Evolutionary conservation across 1,284 basidiomycete genomes (phyloP).

Genomic region (Afroboletus lepidellus): DNA sequence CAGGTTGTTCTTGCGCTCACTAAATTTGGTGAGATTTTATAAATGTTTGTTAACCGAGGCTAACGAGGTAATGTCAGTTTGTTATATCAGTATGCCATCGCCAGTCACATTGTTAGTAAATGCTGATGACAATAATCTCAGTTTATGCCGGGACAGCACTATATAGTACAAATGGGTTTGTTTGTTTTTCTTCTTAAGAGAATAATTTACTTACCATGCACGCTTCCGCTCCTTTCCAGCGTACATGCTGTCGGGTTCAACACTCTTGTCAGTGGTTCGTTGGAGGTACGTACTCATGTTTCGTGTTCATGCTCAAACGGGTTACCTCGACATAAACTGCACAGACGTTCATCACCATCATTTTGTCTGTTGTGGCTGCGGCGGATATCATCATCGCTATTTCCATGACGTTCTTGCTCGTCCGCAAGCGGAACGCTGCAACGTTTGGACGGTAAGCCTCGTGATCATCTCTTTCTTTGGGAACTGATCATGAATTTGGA

Average conservation of each 20-base stretch:
- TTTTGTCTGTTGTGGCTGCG: too few species aligned
- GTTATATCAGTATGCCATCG: not conserved
- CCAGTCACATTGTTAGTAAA: not conserved
- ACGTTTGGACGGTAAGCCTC: too few species aligned
- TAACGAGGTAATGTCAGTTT: constrained; percentile 5
- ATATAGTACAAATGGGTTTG: constrained; percentile 11
- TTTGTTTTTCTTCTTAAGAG: not conserved
- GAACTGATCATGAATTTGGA: too few species aligned
- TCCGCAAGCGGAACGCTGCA: too few species aligned
- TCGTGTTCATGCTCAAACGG: not conserved
- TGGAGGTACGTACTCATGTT: not conserved
- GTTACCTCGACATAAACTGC: not conserved
- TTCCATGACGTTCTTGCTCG: too few species aligned
- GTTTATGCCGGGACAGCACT: constrained; percentile 5
- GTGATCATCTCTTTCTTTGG: too few species aligned
- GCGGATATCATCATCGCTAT: too few species aligned
- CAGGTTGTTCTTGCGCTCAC: constrained; percentile 7
- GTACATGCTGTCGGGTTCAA: not conserved
- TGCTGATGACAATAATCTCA: not conserved
- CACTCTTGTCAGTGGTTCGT: not conserved
- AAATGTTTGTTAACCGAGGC: not conserved
- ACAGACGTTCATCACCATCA: too few species aligned
- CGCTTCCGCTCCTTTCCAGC: not conserved
- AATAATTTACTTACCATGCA: not conserved
- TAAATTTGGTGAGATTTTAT: constrained; percentile 12